Evolutionary conservation across 139 green algal genomes (phyloP).

Genomic region (Penium margaritaceum): DNA sequence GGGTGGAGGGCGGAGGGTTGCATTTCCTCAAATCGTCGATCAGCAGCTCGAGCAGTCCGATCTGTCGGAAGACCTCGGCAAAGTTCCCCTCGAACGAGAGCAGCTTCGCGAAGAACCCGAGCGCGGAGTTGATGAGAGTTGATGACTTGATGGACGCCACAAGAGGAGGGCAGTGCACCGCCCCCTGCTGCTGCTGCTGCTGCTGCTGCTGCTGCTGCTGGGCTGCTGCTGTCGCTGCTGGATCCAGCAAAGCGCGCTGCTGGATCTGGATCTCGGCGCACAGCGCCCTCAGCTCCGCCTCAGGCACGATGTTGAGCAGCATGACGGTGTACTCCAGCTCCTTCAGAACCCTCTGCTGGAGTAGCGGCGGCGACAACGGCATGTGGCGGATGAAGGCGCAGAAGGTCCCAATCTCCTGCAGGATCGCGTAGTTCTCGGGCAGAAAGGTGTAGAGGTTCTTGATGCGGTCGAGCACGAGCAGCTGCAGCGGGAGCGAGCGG

Average conservation of each 20-base stretch:
- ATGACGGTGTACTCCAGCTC: constrained; percentile 28
- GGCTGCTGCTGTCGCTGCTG: no score
- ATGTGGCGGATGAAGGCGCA: background rate
- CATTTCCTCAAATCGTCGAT: constrained; percentile 28
- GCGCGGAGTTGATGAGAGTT: background rate
- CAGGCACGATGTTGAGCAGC: constrained; percentile 9
- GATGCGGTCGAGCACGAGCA: constrained; percentile 24
- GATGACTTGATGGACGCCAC: background rate
- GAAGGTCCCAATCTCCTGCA: constrained; percentile 16
- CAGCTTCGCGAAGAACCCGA: constrained; percentile 29
- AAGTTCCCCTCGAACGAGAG: constrained; percentile 25
- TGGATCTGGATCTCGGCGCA: constrained; percentile 10
- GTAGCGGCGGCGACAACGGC: background rate
- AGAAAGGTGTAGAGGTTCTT: background rate
- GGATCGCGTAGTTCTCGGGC: constrained; percentile 23
- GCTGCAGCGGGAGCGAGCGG: no score
- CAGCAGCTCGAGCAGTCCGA: constrained; percentile 35
- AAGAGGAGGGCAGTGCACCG: constrained; percentile 10
- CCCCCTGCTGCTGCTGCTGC: no score
- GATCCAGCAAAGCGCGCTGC: no score
- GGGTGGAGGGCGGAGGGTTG: no score
- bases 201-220: no score
- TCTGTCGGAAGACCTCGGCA: constrained; percentile 1
- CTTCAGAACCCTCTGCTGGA: constrained; percentile 25
- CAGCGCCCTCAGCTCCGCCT: constrained; percentile 35